Evolutionary conservation across 1,139 yeast genomes (phyloP), one percentile per base, ranked within the genome.

Genomic region (Hyphopichia khmerensis): DNA sequence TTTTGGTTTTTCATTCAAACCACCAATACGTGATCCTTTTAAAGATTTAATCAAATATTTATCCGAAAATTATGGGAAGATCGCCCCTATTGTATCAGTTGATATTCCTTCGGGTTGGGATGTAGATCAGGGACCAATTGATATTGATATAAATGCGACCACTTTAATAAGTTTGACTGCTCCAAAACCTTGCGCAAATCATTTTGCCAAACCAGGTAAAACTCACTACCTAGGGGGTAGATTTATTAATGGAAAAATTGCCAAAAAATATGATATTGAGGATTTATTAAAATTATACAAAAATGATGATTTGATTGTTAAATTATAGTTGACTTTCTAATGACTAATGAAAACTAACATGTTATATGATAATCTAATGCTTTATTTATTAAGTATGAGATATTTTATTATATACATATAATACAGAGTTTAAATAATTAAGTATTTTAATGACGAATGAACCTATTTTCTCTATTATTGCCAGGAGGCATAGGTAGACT

Each of bases 61-160:
- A 54, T 48, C 68, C 6, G 42, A 44, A 1, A 60, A 72, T 21
- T 53, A 65, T 3, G 42, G 51, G 4, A 52, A 61, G 9, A 59
- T 71, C 9, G 65, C 75, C 3, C 90, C 89, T 0, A 77, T 91
- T 3, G 79, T 88, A 0, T 81, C 96, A 0, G 87, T 93, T 1
- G 99, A 93, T 59, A 82, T 91, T 34, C 99, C 99, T 0, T 86
- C 96, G 0, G 96, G 97, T 0, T 93, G 99, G 99, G 95, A 90
- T 58, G 98, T 93, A 5, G 96, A 93, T 56, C 57, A 74, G 4
- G 99, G 99, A 0, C 96, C 95, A 0, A 54, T 60, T 0, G 67
- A 61, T 3, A 59, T 62, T 1, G 76, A 73, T 24, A 74, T 77
- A 4, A 62, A 62, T 9, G 96, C 99, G 0, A 64, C 75, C 5